A percentile compares a stretch with the other conserved stretches of the same genome.
phyloP scores from a whole-genome alignment of 2,329 filamentous ascomycete species.

The Penicillium sp. region DNA sequence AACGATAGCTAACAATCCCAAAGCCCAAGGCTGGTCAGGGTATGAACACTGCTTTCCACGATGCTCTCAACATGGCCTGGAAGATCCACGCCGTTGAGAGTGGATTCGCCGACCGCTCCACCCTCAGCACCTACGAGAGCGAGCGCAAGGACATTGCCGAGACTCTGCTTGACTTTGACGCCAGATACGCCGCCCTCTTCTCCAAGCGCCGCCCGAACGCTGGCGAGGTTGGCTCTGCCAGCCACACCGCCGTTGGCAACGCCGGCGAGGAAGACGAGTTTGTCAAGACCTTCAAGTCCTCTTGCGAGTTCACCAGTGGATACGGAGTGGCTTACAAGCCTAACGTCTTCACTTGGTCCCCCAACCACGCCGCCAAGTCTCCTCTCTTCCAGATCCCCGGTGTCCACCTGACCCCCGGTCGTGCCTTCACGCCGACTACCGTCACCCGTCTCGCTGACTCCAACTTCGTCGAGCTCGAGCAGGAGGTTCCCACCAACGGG shows the following conservation, averaged over 20 bases:
- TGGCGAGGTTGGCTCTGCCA: slow-evolving; percentile 70
- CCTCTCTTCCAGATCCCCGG: slow-evolving; percentile 66
- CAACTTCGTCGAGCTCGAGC: slow-evolving; percentile 86
- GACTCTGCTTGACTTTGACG: slow-evolving; percentile 81
- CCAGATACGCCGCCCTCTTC: slow-evolving; percentile 86
- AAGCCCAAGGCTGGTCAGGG: slow-evolving; percentile 64
- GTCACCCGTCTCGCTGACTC: slow-evolving; percentile 87
- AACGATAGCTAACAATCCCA: not conserved
- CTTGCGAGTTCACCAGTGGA: slow-evolving; percentile 88
- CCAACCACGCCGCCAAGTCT: slow-evolving; percentile 70
- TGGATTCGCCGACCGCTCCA: slow-evolving; percentile 72
- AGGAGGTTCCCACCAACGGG: slow-evolving; percentile 85
- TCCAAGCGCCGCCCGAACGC: slow-evolving; percentile 74
- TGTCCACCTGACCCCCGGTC: slow-evolving; percentile 69
- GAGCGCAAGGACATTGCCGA: slow-evolving; percentile 86
- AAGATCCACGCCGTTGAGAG: slow-evolving; percentile 90
- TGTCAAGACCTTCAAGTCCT: slow-evolving; percentile 85
- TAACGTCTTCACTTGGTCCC: slow-evolving; percentile 82
- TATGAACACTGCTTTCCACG: slow-evolving; percentile 62
- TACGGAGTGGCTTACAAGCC: slow-evolving; percentile 85
- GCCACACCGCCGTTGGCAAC: slow-evolving; percentile 34
- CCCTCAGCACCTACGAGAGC: slow-evolving; percentile 81
- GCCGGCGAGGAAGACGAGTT: slow-evolving; percentile 65
- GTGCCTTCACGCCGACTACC: slow-evolving; percentile 73
- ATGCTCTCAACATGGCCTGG: slow-evolving; percentile 87